Conservation (phyloP, 2,329 filamentous ascomycete species). For the Ophiocordyceps camponoti-floridani region DNA sequence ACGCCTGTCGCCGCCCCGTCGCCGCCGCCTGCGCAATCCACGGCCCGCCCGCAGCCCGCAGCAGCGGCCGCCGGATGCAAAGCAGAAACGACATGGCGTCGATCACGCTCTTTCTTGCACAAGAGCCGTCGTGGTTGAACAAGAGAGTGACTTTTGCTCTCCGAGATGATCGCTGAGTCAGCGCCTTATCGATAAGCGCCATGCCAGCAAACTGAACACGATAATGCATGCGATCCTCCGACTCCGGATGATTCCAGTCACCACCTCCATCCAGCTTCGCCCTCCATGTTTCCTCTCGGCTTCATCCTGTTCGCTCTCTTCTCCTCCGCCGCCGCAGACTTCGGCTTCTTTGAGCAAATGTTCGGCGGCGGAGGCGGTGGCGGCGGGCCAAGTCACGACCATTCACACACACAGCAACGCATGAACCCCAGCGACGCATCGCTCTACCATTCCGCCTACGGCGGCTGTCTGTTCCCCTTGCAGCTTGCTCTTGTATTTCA, state of each 20-base stretch:
- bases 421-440: constrained; percentile 72
- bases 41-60: constrained; percentile 11
- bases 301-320: constrained; percentile 40
- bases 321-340: constrained; percentile 54
- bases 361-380: constrained; percentile 43
- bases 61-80: not conserved
- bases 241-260: constrained; percentile 2
- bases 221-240: constrained; percentile 6
- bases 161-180: not conserved
- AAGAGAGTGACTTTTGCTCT: not conserved
- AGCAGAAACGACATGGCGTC: not conserved
- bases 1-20: constrained; percentile 35
- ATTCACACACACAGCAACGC: constrained; percentile 42
- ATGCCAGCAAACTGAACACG: not conserved
- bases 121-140: too few species aligned
- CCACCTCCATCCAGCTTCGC: not conserved
- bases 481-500: not conserved
- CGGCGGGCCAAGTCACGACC: constrained; percentile 12
- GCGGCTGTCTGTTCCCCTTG: constrained; percentile 32
- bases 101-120: not conserved
- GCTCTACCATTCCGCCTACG: constrained; percentile 59
- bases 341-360: constrained; percentile 96
- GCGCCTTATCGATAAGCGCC: not conserved
- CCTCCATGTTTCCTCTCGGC: constrained; percentile 13
- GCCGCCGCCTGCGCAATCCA: constrained; percentile 27